phyloP scores from a whole-genome alignment of 2,329 filamentous ascomycete species.

The Pseudogymnoascus sp. region DNA sequence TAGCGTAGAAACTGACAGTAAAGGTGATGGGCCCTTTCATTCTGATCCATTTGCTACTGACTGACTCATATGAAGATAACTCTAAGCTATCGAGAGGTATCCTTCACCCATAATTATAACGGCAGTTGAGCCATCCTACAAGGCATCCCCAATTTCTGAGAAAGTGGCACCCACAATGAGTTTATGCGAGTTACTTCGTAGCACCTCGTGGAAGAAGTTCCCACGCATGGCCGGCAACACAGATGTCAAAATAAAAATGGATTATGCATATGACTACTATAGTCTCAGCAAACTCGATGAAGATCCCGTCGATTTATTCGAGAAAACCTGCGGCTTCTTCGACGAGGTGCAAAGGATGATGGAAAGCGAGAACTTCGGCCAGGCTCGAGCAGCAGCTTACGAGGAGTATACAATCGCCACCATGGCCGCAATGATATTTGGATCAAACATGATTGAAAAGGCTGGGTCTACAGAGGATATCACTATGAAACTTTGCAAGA shows the following conservation, averaged over 20 bases:
- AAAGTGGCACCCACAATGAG: neutral
- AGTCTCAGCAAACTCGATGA: neutral
- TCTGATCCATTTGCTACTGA: neutral
- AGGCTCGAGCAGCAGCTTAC: neutral
- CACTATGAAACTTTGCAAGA: conserved; percentile 7
- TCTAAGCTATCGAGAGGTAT: neutral
- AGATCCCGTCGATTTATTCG: neutral
- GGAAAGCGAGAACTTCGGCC: neutral
- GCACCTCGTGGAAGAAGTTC: neutral
- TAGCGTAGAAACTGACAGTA: neutral
- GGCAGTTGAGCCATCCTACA: neutral
- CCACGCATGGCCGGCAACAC: neutral
- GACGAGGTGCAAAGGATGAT: neutral
- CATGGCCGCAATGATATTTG: conserved; percentile 8
- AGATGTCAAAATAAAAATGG: neutral
- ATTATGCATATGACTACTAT: neutral
- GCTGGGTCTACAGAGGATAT: conserved; percentile 5
- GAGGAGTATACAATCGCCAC: neutral
- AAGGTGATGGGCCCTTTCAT: neutral
- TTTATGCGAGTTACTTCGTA: neutral
- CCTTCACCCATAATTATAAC: neutral
- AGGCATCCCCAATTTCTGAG: neutral
- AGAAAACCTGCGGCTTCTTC: neutral
- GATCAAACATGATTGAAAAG: conserved; percentile 10
- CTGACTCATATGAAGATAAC: neutral